phyloP scores from a whole-genome alignment of 352 stramenopile genomes.

The Globisporangium perplexum region DNA sequence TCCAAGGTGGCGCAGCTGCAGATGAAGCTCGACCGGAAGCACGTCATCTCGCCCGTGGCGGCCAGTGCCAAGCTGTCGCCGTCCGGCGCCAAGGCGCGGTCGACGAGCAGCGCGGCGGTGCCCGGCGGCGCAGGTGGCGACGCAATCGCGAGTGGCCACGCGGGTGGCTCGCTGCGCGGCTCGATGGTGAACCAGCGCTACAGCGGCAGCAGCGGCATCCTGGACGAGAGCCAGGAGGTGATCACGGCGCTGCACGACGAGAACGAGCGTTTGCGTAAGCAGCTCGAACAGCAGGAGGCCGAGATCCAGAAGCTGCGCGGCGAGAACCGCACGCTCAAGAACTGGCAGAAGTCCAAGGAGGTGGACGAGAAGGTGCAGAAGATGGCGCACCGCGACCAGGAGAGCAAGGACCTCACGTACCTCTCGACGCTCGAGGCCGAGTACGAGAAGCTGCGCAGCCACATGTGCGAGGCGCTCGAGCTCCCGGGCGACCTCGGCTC shows the following conservation, averaged over 20 bases:
- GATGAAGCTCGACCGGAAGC: slow-evolving; percentile 62
- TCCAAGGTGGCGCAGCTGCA: slow-evolving; percentile 70
- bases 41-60: slow-evolving; percentile 18
- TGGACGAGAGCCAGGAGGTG: slow-evolving; percentile 85
- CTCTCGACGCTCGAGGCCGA: slow-evolving; percentile 70
- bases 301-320: slow-evolving; percentile 74
- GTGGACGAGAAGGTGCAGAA: slow-evolving; percentile 87
- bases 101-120: neutral
- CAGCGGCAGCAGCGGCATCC: slow-evolving; percentile 63
- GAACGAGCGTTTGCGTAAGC: slow-evolving; percentile 69
- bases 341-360: slow-evolving; percentile 85
- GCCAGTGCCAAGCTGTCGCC: slow-evolving; percentile 33
- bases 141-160: slow-evolving; percentile 2
- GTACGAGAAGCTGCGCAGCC: slow-evolving; percentile 78
- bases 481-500: slow-evolving; percentile 48
- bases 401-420: slow-evolving; percentile 83
- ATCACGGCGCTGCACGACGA: slow-evolving; percentile 81
- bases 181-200: slow-evolving; percentile 56
- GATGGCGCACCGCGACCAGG: slow-evolving; percentile 75
- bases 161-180: slow-evolving; percentile 26
- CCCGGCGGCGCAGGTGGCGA: neutral
- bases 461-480: slow-evolving; percentile 74
- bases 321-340: slow-evolving; percentile 73
- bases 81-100: slow-evolving; percentile 23
- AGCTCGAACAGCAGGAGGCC: slow-evolving; percentile 66